These are phyloP conservation scores for Penicillium argentinense DNA, from an alignment of 495 filamentous ascomycete genomes.

Conservation along the genomic window DNA sequence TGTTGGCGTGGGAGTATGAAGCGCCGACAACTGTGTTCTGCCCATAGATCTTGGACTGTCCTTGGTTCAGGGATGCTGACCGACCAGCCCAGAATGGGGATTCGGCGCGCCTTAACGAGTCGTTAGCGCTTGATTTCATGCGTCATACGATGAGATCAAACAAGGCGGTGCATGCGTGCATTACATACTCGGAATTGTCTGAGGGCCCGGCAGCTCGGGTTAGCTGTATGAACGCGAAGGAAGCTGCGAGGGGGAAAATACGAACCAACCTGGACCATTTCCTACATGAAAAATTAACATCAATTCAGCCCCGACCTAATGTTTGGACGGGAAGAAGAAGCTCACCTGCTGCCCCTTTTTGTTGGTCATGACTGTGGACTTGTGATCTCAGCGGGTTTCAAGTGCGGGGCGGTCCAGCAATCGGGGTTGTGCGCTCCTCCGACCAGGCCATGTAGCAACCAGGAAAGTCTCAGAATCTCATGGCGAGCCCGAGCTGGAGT, in stretches of 20 bases:
- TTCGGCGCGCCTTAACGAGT: slow-evolving; percentile 56
- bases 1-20: slow-evolving; percentile 93
- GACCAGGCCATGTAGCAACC: slow-evolving; percentile 14
- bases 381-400: slow-evolving; percentile 23
- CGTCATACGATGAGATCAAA: not conserved
- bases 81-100: slow-evolving; percentile 90
- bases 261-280: slow-evolving; percentile 99
- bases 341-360: slow-evolving; percentile 79
- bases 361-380: slow-evolving; percentile 42
- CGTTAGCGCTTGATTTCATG: slow-evolving; percentile 31
- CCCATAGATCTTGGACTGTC: slow-evolving; percentile 56
- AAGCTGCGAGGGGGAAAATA: slow-evolving; percentile 38
- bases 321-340: slow-evolving; percentile 8
- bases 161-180: not conserved
- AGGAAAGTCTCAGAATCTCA: slow-evolving; percentile 11
- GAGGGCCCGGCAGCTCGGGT: slow-evolving; percentile 12
- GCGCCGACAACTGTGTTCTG: slow-evolving; percentile 85
- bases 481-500: too few species aligned
- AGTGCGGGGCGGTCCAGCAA: slow-evolving; percentile 28
- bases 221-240: slow-evolving; percentile 26
- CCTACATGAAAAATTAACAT: too few species aligned
- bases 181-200: slow-evolving; percentile 56
- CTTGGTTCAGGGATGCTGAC: slow-evolving; percentile 39
- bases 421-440: slow-evolving; percentile 15
- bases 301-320: not conserved